These are phyloP conservation scores for Suillus tomentosus DNA, from an alignment of 768 basidiomycete genomes.

Conservation along the genomic window DNA sequence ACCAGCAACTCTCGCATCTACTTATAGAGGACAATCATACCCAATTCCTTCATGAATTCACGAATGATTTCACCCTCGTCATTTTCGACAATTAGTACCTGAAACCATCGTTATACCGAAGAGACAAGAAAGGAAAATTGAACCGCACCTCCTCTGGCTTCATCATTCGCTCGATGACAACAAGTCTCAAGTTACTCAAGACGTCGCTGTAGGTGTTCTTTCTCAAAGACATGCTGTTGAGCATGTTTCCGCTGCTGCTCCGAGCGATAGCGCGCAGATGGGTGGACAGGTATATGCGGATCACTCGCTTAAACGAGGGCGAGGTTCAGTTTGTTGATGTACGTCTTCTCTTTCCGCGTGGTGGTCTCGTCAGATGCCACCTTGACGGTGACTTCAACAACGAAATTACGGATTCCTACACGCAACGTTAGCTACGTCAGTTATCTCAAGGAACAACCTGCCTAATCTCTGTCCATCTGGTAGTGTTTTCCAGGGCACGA, in stretches of 20 bases:
- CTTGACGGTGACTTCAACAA: slow-evolving; percentile 91
- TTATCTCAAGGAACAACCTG: slow-evolving; percentile 27
- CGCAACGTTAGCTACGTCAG: slow-evolving; percentile 17
- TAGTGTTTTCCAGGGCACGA: slow-evolving; percentile 77
- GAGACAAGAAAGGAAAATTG: slow-evolving; percentile 8
- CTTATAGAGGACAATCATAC: slow-evolving; percentile 99
- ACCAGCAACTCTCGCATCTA: slow-evolving; percentile 97
- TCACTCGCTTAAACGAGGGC: slow-evolving; percentile 85
- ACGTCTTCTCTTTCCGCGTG: slow-evolving; percentile 91
- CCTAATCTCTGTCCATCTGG: slow-evolving; percentile 94
- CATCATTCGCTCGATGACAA: slow-evolving; percentile 99
- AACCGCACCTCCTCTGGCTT: slow-evolving; percentile 92
- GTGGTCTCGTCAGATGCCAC: slow-evolving; percentile 88
- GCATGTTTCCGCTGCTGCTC: slow-evolving; percentile 61
- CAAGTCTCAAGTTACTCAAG: slow-evolving; percentile 87
- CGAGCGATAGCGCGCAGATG: too few relatives aligned
- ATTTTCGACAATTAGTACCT: slow-evolving; percentile 98
- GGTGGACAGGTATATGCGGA: slow-evolving; percentile 61
- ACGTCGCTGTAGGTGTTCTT: slow-evolving; percentile 97
- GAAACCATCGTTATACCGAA: slow-evolving; percentile 15
- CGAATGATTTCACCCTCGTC: slow-evolving; percentile 99
- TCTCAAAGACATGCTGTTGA: slow-evolving; percentile 76
- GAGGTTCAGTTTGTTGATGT: slow-evolving; percentile 94
- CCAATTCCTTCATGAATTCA: slow-evolving; percentile 98
- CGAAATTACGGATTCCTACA: slow-evolving; percentile 92